Percentiles rank a stretch among this genome's conserved stretches.
Conservation (phyloP, 208 protist species). For the Crithidia sp. region DNA sequence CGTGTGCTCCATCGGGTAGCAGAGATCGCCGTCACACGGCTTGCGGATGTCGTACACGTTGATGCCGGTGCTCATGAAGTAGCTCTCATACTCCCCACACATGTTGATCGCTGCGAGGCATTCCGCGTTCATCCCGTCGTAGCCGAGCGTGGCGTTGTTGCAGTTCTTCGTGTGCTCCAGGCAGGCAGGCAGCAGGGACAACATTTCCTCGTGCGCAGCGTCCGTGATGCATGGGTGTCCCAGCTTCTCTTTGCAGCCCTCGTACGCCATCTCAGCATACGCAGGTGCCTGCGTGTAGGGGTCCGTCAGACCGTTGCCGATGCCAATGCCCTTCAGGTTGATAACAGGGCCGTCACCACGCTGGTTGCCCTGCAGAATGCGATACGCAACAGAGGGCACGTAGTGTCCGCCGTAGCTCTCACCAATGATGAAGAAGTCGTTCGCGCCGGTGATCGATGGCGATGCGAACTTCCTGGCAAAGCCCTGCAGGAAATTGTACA, state of each 20-base stretch:
- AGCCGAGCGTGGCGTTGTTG: background rate
- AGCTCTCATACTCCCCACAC: background rate
- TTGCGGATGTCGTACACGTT: constrained; percentile 90
- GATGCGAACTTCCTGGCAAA: constrained; percentile 60
- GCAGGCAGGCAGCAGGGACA: background rate
- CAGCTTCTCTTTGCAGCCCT: constrained; percentile 53
- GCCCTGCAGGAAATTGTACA: constrained; percentile 82
- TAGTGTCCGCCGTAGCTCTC: constrained; percentile 89
- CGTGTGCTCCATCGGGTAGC: constrained; percentile 80
- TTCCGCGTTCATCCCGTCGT: background rate
- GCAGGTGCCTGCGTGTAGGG: constrained; percentile 69
- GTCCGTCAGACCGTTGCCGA: constrained; percentile 92
- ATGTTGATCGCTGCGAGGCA: background rate
- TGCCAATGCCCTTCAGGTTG: constrained; percentile 63
- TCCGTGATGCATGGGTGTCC: constrained; percentile 60
- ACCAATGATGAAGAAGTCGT: constrained; percentile 80
- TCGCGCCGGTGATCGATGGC: constrained; percentile 55
- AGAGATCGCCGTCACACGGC: constrained; percentile 58
- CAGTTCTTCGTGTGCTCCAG: background rate
- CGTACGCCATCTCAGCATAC: constrained; percentile 65
- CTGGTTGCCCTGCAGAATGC: constrained; percentile 50
- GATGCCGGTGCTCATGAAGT: background rate
- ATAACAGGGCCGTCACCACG: constrained; percentile 38
- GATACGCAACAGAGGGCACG: constrained; percentile 52
- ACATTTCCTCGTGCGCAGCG: constrained; percentile 47